Evolutionary conservation across 768 basidiomycete genomes (phyloP).

Genomic region (Russula compacta): DNA sequence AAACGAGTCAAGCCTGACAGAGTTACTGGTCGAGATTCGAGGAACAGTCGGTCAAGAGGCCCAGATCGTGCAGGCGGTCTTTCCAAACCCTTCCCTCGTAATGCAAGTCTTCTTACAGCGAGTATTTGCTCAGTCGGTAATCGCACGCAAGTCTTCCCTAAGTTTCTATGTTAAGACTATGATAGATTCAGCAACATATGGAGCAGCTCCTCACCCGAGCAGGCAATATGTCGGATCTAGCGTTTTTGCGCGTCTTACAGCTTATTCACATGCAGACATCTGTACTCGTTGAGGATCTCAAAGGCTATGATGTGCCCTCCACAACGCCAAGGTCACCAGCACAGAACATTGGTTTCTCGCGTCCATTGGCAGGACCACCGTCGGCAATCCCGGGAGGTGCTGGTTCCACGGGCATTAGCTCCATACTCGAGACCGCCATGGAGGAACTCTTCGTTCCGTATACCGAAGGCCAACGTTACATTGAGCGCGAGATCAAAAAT

Average conservation of each 20-base stretch:
- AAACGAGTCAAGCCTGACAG: conserved; percentile 66
- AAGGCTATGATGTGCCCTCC: conserved; percentile 77
- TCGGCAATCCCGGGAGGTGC: conserved; percentile 36
- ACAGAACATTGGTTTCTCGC: conserved; percentile 53
- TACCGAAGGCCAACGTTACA: conserved; percentile 82
- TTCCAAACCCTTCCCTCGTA: conserved; percentile 90
- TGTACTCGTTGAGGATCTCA: conserved; percentile 80
- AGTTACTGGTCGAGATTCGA: conserved; percentile 80
- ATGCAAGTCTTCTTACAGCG: conserved; percentile 98
- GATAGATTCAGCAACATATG: conserved; percentile 92
- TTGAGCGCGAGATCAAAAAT: conserved; percentile 85
- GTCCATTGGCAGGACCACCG: conserved; percentile 37
- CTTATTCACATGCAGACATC: conserved; percentile 77
- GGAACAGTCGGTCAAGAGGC: conserved; percentile 90
- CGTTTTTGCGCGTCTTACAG: conserved; percentile 85
- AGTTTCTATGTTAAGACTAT: background rate
- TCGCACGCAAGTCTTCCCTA: conserved; percentile 24
- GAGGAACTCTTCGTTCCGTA: conserved; percentile 95
- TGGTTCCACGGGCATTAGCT: conserved; percentile 47
- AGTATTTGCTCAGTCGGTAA: conserved; percentile 93
- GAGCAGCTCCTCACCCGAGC: conserved; percentile 79
- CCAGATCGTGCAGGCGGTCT: conserved; percentile 97
- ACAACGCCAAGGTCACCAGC: conserved; percentile 53
- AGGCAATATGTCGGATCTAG: conserved; percentile 70
- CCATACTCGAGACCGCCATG: conserved; percentile 92